Evolutionary conservation across 2,329 filamentous ascomycete species (phyloP), one percentile per base, ranked within the genome.

Genomic region (Diaporthe sp.): DNA sequence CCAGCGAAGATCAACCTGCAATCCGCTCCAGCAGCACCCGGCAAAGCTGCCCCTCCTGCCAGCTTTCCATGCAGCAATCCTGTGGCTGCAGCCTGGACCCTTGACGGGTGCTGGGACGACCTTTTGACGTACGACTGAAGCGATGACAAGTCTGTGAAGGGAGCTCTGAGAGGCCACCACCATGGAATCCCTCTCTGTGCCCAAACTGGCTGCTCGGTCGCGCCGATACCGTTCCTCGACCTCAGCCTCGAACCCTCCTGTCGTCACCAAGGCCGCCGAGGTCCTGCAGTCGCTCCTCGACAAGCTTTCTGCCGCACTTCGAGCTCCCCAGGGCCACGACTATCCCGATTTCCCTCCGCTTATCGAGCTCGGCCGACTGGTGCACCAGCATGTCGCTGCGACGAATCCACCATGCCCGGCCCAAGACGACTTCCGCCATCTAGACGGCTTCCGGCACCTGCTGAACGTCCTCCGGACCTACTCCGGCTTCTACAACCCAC

Each of bases 371-470:
- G 86, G 94, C 73, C 89, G 91, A 77, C 88, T 91, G 69, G 89
- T 96, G 75, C 90, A 92, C 79, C 93, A 95, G 75, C 86, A 90
- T 76, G 82, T 92, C 38, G 85, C 88, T 55, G 86, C 88, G 13
- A 80, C 83, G 38, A 80, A 85, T 52, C 82, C 87, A 22, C 86
- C 87, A 3, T 85, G 85, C 75, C 82, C 87, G 4, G 85, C 87
- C 7, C 95, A 95, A 84, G 94, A 97, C 84, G 92, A 94, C 78
- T 98, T 98, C 82, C 91, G 96, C 77, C 91, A 94, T 80, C 89
- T 95, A 35, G 88, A 90, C 73, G 96, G 96, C 79, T 98, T 97
- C 82, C 91, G 95, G 79, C 88, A 89, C 57, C 85, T 97, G 30
- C 86, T 98, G 71, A 87, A 91, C 55, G 88, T 94, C 35, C 85